Evolutionary conservation across 2,329 filamentous ascomycete genomes (phyloP), one percentile per base, ranked within the genome.

Genomic region (Coniosporium uncinatum): DNA sequence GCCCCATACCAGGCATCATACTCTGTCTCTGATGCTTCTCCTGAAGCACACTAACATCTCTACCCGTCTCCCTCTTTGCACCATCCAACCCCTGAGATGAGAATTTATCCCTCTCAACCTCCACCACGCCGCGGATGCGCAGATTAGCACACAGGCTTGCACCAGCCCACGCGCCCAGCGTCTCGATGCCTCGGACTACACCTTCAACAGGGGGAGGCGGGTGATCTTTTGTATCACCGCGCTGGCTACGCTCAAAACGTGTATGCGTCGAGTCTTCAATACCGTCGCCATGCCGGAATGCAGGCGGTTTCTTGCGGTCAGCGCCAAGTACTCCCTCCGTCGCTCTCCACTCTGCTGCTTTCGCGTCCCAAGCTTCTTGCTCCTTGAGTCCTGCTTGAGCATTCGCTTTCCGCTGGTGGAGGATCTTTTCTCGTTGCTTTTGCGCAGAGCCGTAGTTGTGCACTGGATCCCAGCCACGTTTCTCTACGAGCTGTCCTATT

Each of bases 391-490:
- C n/a, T n/a, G n/a, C n/a, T n/a, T n/a, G n/a, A n/a, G 24, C 24
- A 8, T 29, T 8, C 8, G 24, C 24, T 29, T 8, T n/a, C 24
- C n/a, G 8, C 24, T 29, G 24, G 8, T 8, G 8, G 8, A 41
- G 3, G 59, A 29, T n/a, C n/a, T 29, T n/a, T 8, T 8, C 24
- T n/a, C n/a, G 54, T 1, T 58, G 57, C 2, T 49, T 36, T n/a
- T n/a, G n/a, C 18, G n/a, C 37, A 36, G 50, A 64, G 50, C 75
- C 83, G 50, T 83, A 85, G 27, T 84, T 88, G 34, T 75, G 73
- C 2, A 95, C 80, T 0, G 78, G 72, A 50, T 87, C 81, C 88
- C 91, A 97, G 5, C 88, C 86, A 46, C 81, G 71, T 35, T 73
- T 67, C 14, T 80, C 69, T 4, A 93, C 73, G 1, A 95, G 66